These are phyloP conservation scores for Oryza punctata DNA, from an alignment of 176 grass and related monocot genomes.

Conservation along the genomic window DNA sequence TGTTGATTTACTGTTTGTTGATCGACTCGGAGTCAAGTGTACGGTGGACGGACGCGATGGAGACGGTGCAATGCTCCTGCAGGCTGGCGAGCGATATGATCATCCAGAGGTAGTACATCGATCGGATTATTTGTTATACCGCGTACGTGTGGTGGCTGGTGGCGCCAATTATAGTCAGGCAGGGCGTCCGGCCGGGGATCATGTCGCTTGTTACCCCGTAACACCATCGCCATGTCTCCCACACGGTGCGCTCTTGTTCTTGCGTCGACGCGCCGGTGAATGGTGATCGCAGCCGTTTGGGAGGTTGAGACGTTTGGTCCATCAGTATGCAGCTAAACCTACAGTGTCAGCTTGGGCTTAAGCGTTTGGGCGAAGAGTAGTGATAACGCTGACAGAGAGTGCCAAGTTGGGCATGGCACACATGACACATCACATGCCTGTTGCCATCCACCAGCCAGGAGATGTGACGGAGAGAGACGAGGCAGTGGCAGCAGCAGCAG, in stretches of 20 bases:
- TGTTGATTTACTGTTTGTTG: background rate
- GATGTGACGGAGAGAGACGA: background rate
- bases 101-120: background rate
- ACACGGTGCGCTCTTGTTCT: background rate
- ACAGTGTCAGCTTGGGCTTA: background rate
- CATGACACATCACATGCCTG: background rate
- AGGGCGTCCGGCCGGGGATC: conserved; percentile 36
- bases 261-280: no score
- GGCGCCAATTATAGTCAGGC: background rate
- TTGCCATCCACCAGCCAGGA: background rate
- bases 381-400: background rate
- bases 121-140: background rate
- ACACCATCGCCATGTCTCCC: conserved; percentile 32
- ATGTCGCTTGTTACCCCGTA: conserved; percentile 26
- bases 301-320: background rate
- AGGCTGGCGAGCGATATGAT: background rate
- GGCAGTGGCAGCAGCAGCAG: background rate
- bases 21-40: background rate
- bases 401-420: background rate
- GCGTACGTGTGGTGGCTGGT: background rate
- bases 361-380: background rate
- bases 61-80: background rate
- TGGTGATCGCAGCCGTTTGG: background rate
- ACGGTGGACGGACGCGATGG: background rate
- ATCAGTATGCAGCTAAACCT: background rate